Conservation (phyloP, 805 yeast genomes). For the Candida easanensis region DNA sequence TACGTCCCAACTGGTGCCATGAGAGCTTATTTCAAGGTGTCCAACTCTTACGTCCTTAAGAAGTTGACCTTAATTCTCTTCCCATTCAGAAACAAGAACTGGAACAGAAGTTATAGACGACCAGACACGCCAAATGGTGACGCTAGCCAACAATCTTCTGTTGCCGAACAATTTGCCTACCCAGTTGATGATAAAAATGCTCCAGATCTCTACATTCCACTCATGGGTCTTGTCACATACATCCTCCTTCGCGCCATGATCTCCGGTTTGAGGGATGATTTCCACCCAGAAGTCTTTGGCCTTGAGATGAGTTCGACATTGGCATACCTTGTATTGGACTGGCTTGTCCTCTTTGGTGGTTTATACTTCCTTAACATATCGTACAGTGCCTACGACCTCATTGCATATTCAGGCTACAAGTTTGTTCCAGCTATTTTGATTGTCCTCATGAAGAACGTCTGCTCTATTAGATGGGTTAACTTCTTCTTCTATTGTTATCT, state of each 20-base stretch:
- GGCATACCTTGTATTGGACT: conserved; percentile 77
- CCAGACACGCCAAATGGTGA: conserved; percentile 31
- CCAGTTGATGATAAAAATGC: conserved; percentile 90
- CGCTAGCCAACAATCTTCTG: background rate
- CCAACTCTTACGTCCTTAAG: conserved; percentile 77
- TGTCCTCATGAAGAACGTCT: conserved; percentile 48
- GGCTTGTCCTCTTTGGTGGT: conserved; percentile 73
- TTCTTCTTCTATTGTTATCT: conserved; percentile 51
- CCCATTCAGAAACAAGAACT: conserved; percentile 82
- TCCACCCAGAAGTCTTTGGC: conserved; percentile 92
- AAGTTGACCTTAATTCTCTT: conserved; percentile 73
- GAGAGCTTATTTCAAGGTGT: conserved; percentile 87
- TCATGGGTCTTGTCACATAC: conserved; percentile 89
- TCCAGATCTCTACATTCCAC: conserved; percentile 93
- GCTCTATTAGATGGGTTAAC: conserved; percentile 39
- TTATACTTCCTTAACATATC: conserved; percentile 74
- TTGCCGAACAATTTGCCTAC: conserved; percentile 49
- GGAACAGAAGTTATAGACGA: conserved; percentile 58
- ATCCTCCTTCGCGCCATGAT: conserved; percentile 78
- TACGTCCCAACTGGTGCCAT: conserved; percentile 53
- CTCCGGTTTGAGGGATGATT: conserved; percentile 83
- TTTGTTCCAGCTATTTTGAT: conserved; percentile 75
- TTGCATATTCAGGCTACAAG: conserved; percentile 91
- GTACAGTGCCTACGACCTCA: conserved; percentile 75
- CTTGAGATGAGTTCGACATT: conserved; percentile 81